Percentiles rank a stretch among this genome's conserved stretches.
Evolutionary conservation across 805 yeast species (phyloP).

Genomic region (Metschnikowia gelsemii): DNA sequence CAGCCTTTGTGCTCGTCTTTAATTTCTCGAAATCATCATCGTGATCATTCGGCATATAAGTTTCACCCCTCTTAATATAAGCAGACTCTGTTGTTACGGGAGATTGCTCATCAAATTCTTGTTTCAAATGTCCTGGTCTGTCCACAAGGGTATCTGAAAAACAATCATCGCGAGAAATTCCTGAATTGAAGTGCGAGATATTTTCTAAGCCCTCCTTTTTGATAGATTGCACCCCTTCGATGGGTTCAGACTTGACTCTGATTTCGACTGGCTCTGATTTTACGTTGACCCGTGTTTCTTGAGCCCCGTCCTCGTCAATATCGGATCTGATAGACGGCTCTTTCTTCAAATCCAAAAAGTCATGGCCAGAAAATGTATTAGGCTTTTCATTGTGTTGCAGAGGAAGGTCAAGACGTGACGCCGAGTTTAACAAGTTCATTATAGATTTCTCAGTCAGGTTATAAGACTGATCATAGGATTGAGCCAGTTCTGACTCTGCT

Average conservation of each 20-base stretch:
- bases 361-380: too few relatives aligned
- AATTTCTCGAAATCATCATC: too few relatives aligned
- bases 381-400: not conserved
- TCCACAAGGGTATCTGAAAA: not conserved
- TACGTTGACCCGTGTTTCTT: not conserved
- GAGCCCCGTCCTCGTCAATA: too few relatives aligned
- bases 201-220: not conserved
- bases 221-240: not conserved
- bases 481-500: constrained; percentile 1
- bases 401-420: constrained; percentile 16
- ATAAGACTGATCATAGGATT: constrained; percentile 36
- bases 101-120: not conserved
- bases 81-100: too few relatives aligned
- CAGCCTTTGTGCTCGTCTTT: not conserved
- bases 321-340: not conserved
- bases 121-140: not conserved
- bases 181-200: not conserved
- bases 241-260: not conserved
- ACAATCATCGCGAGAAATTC: not conserved
- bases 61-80: too few relatives aligned
- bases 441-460: constrained; percentile 42
- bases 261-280: constrained; percentile 1
- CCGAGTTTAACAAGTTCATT: constrained; percentile 35
- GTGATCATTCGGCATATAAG: too few relatives aligned
- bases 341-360: not conserved